Evolutionary conservation across 306 rosid species (phyloP).

Genomic region (Lathyrus aphaca): DNA sequence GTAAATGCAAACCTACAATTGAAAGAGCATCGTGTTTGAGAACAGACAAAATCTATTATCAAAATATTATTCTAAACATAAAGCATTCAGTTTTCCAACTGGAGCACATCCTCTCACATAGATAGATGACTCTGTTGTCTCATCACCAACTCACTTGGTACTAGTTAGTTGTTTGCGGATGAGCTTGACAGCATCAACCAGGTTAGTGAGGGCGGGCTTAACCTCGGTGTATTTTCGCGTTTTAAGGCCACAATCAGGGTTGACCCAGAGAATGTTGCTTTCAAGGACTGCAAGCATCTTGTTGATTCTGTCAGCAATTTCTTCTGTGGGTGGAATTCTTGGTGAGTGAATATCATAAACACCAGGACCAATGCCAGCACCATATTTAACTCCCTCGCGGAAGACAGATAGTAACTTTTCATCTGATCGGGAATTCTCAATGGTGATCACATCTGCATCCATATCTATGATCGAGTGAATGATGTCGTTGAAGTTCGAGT

Average conservation of each 20-base stretch:
- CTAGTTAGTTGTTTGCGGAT: conserved; percentile 63
- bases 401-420: conserved; percentile 80
- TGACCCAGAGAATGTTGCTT: conserved; percentile 81
- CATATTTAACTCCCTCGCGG: conserved; percentile 83
- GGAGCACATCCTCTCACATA: conserved; percentile 1
- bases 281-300: conserved; percentile 84
- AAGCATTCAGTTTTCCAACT: conserved; percentile 5
- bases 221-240: conserved; percentile 80
- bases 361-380: conserved; percentile 89
- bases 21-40: neutral
- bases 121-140: neutral
- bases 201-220: conserved; percentile 70
- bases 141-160: conserved; percentile 53
- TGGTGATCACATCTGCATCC: conserved; percentile 93
- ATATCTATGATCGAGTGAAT: conserved; percentile 81
- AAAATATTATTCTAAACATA: conserved; percentile 32
- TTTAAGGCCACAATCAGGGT: conserved; percentile 92
- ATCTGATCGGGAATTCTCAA: conserved; percentile 86
- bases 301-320: conserved; percentile 71
- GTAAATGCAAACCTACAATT: conserved; percentile 2
- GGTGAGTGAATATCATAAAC: conserved; percentile 94
- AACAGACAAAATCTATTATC: conserved; percentile 10
- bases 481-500: conserved; percentile 85
- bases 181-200: conserved; percentile 85
- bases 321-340: conserved; percentile 74